Conservation (phyloP, 306 rosid genomes). For the Cucumis hystrix region DNA sequence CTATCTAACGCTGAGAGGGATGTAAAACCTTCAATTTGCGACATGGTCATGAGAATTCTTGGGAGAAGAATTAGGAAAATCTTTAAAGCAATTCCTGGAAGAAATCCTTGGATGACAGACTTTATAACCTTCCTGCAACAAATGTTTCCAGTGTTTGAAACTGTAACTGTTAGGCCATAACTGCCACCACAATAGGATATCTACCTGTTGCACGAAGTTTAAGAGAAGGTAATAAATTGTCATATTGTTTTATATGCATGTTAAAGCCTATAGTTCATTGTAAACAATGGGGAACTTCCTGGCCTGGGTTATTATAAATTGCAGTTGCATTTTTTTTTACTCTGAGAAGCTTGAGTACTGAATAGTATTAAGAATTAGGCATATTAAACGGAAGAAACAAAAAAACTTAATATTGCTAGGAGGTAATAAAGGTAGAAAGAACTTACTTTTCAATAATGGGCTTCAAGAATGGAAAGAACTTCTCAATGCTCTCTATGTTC, state of each 20-base stretch:
- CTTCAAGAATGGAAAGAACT: conserved; percentile 71
- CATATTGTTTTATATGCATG: background rate
- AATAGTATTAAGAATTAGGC: conserved; percentile 1
- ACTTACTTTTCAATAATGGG: conserved; percentile 53
- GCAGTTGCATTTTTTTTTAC: background rate
- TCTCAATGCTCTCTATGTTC: conserved; percentile 62
- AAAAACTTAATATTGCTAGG: background rate
- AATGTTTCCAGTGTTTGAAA: conserved; percentile 16
- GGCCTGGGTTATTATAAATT: background rate
- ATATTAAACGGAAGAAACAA: background rate
- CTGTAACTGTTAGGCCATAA: conserved; percentile 1
- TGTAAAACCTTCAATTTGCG: conserved; percentile 59
- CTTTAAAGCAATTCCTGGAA: conserved; percentile 84
- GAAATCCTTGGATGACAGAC: conserved; percentile 77
- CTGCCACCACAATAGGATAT: background rate
- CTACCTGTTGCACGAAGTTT: conserved; percentile 7
- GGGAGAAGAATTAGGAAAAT: conserved; percentile 70
- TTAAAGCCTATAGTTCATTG: conserved; percentile 2
- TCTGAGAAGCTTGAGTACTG: background rate
- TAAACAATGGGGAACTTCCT: background rate
- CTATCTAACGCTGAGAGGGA: conserved; percentile 64
- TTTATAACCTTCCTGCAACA: conserved; percentile 43
- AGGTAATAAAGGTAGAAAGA: conserved; percentile 4
- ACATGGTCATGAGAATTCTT: conserved; percentile 60
- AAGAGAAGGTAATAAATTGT: conserved; percentile 2